Evolutionary conservation across 306 rosid species (phyloP), one percentile per base, ranked within the genome.

Genomic region (Prunus armeniaca): DNA sequence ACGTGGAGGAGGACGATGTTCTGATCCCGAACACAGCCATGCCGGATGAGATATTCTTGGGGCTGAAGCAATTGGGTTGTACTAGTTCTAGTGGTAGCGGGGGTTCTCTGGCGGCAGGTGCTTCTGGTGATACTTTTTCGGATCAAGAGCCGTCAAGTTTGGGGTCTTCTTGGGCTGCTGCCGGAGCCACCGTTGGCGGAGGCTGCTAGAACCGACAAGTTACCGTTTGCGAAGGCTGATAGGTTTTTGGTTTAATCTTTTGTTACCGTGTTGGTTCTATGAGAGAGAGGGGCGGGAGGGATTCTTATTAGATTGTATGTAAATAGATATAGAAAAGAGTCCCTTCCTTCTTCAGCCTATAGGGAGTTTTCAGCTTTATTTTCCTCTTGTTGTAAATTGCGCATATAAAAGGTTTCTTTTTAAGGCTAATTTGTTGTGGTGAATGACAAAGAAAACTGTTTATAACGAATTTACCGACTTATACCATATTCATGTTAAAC

Each of bases 11-110:
- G 6, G 75, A 82, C 0, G 80, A 49, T 43, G 55, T 84, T 80
- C 50, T 85, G 73, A 79, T 91, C 22, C 88, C 91, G 0, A 87
- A 86, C 63, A 61, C 80, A 67, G 55, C 64, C 20, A 30, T 83
- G 80, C 66, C 76, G 17, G 87, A 87, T 3, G 82, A 84, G 12
- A 82, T 86, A 49, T 85, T 85, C 71, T 13, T 76, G 45, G 84
- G 86, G 7, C 14, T 60, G 20, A 67, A 73, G 43, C 71, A 75
- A 38, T 10, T 87, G 17, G 84, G 69, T 5, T 34, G 62, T 20
- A 65, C 67, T 41, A 50, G 67, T 18, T 72, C 67, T 15, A 64
- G 67, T 8, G 76, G 68, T 0, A 57, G 25, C 13, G 64, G 43
- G 58, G 46, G 56, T 25, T 68, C 74, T 50, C 61, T 49, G 0